Evolutionary conservation across 78 protist species (phyloP).

Genomic region (Dictyostelium intermedium): DNA sequence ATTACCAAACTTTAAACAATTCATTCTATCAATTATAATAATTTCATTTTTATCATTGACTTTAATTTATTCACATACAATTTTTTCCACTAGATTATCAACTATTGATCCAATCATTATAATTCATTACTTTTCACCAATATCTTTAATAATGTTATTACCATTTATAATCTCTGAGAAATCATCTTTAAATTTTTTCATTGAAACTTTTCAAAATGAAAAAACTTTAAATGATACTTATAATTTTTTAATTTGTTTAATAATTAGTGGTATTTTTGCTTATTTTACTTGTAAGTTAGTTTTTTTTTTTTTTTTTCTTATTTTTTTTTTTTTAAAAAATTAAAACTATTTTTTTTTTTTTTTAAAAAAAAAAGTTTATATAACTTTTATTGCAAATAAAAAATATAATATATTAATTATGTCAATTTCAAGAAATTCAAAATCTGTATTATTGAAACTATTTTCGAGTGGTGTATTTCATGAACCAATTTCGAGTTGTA

Average conservation of each 20-base stretch:
- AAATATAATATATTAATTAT: neutral
- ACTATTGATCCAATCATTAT: neutral
- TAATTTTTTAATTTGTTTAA: neutral
- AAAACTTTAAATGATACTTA: neutral
- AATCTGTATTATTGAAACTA: neutral
- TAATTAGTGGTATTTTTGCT: neutral
- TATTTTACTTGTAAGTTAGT: conserved; percentile 4
- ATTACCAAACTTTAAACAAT: neutral
- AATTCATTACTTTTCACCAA: neutral
- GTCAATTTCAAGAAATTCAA: neutral
- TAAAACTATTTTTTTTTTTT: too few species aligned
- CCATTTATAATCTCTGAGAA: neutral
- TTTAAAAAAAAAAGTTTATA: neutral
- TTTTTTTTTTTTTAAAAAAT: neutral
- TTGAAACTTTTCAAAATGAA: neutral
- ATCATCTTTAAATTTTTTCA: neutral
- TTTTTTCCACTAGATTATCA: neutral
- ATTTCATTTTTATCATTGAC: neutral
- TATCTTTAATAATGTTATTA: neutral
- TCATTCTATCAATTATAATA: neutral
- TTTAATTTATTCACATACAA: neutral
- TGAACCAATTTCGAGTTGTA: neutral
- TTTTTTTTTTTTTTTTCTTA: neutral
- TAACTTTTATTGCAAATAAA: neutral
- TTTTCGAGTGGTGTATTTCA: neutral